Conservation (phyloP, 1,284 basidiomycete genomes). For the Ustilago lituana region DNA sequence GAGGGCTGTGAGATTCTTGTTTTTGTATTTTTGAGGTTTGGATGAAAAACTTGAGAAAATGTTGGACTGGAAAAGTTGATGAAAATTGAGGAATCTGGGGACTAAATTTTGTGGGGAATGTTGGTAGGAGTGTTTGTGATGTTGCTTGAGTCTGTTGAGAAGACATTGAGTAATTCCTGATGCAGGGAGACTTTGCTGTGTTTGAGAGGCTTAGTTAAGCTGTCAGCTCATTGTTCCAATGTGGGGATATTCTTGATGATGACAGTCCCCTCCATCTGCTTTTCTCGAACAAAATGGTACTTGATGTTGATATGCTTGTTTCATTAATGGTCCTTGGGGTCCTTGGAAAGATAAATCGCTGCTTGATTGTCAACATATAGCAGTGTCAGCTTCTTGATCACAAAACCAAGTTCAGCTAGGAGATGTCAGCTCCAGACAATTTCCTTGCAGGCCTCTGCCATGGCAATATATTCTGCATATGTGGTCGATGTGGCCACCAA, state of each 20-base stretch:
- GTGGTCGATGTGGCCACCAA: not conserved
- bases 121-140: no score
- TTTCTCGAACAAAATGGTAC: not conserved
- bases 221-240: not conserved
- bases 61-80: no score
- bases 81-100: no score
- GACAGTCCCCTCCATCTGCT: not conserved
- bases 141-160: no score
- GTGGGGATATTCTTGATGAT: not conserved
- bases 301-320: not conserved
- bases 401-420: not conserved
- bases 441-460: not conserved
- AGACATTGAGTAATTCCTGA: not conserved
- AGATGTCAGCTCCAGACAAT: not conserved
- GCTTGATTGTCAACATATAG: not conserved
- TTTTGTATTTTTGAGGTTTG: no score
- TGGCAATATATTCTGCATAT: not conserved
- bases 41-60: no score
- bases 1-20: no score
- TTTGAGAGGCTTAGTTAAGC: not conserved
- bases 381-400: not conserved
- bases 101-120: no score
- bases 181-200: not conserved
- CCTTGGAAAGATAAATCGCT: not conserved
- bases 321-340: not conserved